phyloP scores from a whole-genome alignment of 2,329 filamentous ascomycete genomes.

The Colletotrichum musae region DNA sequence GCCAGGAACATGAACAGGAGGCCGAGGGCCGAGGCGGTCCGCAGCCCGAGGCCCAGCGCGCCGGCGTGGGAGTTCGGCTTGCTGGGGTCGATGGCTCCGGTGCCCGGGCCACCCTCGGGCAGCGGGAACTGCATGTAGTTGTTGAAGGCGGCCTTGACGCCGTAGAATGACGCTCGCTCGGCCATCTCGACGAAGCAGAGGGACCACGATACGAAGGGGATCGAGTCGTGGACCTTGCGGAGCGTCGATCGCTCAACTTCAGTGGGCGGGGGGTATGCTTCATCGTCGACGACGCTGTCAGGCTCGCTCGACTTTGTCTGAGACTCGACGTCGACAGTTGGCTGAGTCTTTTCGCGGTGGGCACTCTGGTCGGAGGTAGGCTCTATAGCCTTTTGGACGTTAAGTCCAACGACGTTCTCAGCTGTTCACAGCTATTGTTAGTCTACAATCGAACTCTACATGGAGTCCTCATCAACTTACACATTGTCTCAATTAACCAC shows the following conservation, averaged over 20 bases:
- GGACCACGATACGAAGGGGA: slow-evolving; percentile 68
- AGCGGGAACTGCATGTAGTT: slow-evolving; percentile 76
- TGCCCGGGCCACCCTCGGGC: slow-evolving; percentile 64
- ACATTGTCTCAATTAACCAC: slow-evolving; percentile 17
- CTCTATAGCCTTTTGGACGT: slow-evolving; percentile 33
- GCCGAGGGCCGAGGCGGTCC: slow-evolving; percentile 65
- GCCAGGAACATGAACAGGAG: slow-evolving; percentile 71
- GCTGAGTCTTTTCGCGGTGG: slow-evolving; percentile 15
- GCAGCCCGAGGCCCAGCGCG: slow-evolving; percentile 71
- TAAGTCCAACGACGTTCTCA: slow-evolving; percentile 34
- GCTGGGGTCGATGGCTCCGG: slow-evolving; percentile 58
- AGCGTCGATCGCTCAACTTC: slow-evolving; percentile 34
- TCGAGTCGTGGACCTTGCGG: slow-evolving; percentile 58
- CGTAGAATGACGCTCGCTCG: slow-evolving; percentile 74
- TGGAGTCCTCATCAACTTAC: not conserved
- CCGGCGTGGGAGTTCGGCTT: slow-evolving; percentile 62
- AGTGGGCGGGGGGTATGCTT: slow-evolving; percentile 26
- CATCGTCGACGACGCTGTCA: slow-evolving; percentile 16
- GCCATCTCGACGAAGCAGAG: slow-evolving; percentile 73
- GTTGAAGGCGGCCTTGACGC: slow-evolving; percentile 66
- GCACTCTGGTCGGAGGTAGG: slow-evolving; percentile 24
- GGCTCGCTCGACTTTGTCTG: slow-evolving; percentile 14
- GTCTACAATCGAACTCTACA: not conserved
- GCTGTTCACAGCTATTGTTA: not conserved
- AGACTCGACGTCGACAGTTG: slow-evolving; percentile 18